Conservation (phyloP, 352 stramenopile genomes). For the Plasmopara muralis region DNA sequence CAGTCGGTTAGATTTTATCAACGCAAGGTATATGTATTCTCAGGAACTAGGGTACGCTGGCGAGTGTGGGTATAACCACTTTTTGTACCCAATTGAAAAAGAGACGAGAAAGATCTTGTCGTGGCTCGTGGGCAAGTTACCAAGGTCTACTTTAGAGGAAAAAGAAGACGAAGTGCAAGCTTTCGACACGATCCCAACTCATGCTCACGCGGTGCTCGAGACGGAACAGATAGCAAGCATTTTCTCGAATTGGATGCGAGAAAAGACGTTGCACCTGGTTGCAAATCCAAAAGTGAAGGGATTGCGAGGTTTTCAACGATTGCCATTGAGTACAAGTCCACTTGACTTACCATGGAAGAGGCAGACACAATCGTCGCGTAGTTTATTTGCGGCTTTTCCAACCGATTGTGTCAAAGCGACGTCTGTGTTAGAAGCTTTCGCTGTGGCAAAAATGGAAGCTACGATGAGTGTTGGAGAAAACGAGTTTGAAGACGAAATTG, state of each 20-base stretch:
- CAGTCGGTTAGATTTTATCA: no score
- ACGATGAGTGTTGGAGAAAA: conserved; percentile 19
- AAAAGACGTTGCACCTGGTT: conserved; percentile 41
- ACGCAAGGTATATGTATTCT: no score
- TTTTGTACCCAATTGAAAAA: conserved; percentile 83
- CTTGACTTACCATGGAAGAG: conserved; percentile 36
- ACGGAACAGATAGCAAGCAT: conserved; percentile 18
- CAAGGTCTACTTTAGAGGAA: conserved; percentile 24
- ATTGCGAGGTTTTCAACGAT: conserved; percentile 42
- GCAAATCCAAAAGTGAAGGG: conserved; percentile 29
- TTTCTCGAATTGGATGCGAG: conserved; percentile 46
- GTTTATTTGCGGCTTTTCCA: conserved; percentile 35
- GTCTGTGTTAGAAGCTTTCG: conserved; percentile 41
- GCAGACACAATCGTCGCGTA: neutral
- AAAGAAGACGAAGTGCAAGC: conserved; percentile 16
- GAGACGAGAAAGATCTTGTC: conserved; percentile 73
- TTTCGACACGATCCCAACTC: neutral
- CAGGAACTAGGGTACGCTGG: conserved; percentile 74
- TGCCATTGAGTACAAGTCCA: conserved; percentile 35
- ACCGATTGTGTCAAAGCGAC: conserved; percentile 15
- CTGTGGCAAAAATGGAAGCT: conserved; percentile 10
- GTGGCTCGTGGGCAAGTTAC: conserved; percentile 76
- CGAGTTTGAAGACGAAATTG: conserved; percentile 19
- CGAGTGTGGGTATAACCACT: conserved; percentile 86
- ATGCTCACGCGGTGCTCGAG: conserved; percentile 5